phyloP scores from a whole-genome alignment of 2,329 filamentous ascomycete genomes.

The Sporothrix variecibatus region DNA sequence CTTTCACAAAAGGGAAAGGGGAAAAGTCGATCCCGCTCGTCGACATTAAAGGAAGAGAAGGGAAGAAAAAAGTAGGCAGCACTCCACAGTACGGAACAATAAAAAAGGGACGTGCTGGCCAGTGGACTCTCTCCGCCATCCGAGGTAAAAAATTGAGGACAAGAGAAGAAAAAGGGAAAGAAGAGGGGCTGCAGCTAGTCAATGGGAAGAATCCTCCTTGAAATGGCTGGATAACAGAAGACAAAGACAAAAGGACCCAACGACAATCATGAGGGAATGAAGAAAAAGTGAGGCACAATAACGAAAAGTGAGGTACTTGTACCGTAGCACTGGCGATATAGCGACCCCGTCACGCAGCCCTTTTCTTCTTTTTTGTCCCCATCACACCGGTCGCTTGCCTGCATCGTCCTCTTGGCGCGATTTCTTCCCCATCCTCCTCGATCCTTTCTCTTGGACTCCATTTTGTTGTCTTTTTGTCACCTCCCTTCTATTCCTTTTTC shows the following conservation, averaged over 20 bases:
- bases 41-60: not conserved
- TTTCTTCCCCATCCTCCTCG: not conserved
- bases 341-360: not conserved
- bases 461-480: not conserved
- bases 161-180: too few relatives aligned
- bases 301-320: not conserved
- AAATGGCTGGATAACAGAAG: not conserved
- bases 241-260: not conserved
- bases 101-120: not conserved
- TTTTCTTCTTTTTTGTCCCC: not conserved
- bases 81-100: not conserved
- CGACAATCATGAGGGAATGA: not conserved
- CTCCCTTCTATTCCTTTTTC: not conserved
- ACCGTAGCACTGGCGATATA: not conserved
- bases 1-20: conserved; percentile 4
- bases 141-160: not conserved
- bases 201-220: not conserved
- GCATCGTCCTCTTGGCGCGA: conserved; percentile 13
- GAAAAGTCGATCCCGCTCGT: not conserved
- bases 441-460: not conserved
- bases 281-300: not conserved
- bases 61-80: not conserved
- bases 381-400: not conserved
- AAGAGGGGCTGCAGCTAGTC: not conserved
- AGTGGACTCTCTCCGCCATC: not conserved